Evolutionary conservation across 192 early-diverging fungal genomes (phyloP), one percentile per base, ranked within the genome.

Genomic region (Glomus cerebriforme): DNA sequence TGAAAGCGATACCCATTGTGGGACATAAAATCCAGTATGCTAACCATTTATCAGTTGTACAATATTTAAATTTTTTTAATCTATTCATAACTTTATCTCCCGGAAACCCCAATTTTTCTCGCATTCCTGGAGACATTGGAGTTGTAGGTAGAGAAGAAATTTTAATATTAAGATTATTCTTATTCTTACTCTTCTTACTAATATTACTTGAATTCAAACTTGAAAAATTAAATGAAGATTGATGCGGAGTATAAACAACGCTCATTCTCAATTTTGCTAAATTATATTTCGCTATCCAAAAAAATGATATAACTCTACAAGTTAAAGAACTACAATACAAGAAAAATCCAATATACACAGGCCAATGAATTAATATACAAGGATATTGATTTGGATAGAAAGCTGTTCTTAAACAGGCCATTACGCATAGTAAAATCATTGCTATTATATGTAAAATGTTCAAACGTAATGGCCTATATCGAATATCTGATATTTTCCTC

Each of bases 251-350:
- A 24, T 67, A 68, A 17, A 12, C 45, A 12, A 47, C 7, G 13
- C 47, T 68, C 27, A 78, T 59, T 43, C 66, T 66, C 10, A 78
- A 78, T 68, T 78, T 78, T 54, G 64, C 77, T 39, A 78, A 35
- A 66, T 78, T 58, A 58, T 60, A 78, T 58, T 26, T 66, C 5
- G 65, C 77, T 13, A 68, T 34, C 77, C 77, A 78, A 34, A 22
- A 17, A 45, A 68, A 78, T 65, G 65, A 31, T 45, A 78, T 7
- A 27, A 45, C 65, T 47, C 64, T 54, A 54, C 77, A 78, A 49
- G 62, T 27, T 13, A 68, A 9, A 3, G 77, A 29, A 24, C 24
- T 34, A 49, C 47, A 58, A 54, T 29, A 64, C 27, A 78, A 45
- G 47, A 49, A 37, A n/a, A 34, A 68, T 8, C 77, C 77, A 68